Percentiles rank a stretch among this genome's conserved stretches.
These are phyloP conservation scores for Sporothrix humicola DNA, from an alignment of 2,329 filamentous ascomycete genomes.

Conservation along the genomic window DNA sequence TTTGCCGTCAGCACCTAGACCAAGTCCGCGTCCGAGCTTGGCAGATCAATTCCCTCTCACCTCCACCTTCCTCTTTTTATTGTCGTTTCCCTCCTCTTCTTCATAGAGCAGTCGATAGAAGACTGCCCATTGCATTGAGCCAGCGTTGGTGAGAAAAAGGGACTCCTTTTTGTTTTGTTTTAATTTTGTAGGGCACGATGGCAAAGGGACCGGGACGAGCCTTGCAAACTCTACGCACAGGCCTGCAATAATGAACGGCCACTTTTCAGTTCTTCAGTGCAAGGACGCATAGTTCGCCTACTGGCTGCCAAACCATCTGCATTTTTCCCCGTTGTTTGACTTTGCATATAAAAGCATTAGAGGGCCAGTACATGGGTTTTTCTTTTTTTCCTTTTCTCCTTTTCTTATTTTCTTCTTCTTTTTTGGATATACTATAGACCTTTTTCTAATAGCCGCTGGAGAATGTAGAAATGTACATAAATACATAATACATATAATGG, in stretches of 20 bases:
- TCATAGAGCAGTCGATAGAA: not conserved
- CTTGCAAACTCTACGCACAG: not conserved
- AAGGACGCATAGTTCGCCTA: not conserved
- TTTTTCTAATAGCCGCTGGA: not conserved
- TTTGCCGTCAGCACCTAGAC: constrained; percentile 50
- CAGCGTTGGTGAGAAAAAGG: not conserved
- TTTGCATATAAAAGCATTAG: constrained; percentile 13
- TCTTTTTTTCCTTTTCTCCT: not conserved
- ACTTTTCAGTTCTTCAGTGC: not conserved
- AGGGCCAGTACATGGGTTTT: not conserved
- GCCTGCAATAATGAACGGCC: not conserved
- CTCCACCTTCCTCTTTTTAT: not conserved
- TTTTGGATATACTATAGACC: not conserved
- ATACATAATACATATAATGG: not conserved
- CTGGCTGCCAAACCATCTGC: constrained; percentile 5
- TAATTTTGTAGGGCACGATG: not conserved
- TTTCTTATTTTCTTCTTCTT: too few relatives aligned
- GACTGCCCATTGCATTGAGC: constrained; percentile 4
- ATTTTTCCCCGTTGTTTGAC: not conserved
- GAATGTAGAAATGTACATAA: not conserved
- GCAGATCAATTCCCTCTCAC: not conserved
- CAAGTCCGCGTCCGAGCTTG: not conserved
- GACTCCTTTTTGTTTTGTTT: not conserved
- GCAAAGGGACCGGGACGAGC: not conserved
- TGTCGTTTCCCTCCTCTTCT: not conserved